Evolutionary conservation across 129 eudicot genomes (phyloP).

Genomic region (Pseudognaphalium luteoalbum): DNA sequence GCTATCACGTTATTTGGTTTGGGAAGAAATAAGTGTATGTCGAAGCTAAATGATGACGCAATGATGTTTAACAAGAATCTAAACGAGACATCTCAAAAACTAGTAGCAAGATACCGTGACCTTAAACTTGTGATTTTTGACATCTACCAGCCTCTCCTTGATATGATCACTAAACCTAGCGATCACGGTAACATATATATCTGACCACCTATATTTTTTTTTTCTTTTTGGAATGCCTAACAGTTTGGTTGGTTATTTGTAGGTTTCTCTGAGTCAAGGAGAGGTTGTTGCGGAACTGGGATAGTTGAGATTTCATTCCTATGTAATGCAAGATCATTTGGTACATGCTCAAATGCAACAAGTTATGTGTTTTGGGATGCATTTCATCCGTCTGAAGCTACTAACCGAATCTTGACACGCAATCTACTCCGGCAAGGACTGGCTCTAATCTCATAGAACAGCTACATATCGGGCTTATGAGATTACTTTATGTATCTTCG

Average conservation of each 20-base stretch:
- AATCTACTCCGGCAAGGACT: constrained; percentile 58
- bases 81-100: constrained; percentile 48
- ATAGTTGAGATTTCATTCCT: constrained; percentile 65
- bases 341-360: constrained; percentile 84
- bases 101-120: constrained; percentile 37
- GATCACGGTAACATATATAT: constrained; percentile 49
- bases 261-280: constrained; percentile 79
- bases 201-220: background rate
- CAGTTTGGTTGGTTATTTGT: background rate
- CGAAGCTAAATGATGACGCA: constrained; percentile 57
- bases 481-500: background rate
- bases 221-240: background rate
- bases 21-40: constrained; percentile 61
- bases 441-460: constrained; percentile 32
- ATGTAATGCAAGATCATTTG: constrained; percentile 62
- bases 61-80: constrained; percentile 62
- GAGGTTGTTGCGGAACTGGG: constrained; percentile 86
- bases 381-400: constrained; percentile 70
- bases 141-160: constrained; percentile 67
- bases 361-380: constrained; percentile 84
- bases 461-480: too few species aligned
- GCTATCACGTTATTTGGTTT: constrained; percentile 70
- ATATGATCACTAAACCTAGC: constrained; percentile 44
- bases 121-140: constrained; percentile 76
- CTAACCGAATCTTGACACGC: constrained; percentile 63